Evolutionary conservation across 192 early-diverging fungal species (phyloP), one percentile per base, ranked within the genome.

Genomic region (Glomus cerebriforme): DNA sequence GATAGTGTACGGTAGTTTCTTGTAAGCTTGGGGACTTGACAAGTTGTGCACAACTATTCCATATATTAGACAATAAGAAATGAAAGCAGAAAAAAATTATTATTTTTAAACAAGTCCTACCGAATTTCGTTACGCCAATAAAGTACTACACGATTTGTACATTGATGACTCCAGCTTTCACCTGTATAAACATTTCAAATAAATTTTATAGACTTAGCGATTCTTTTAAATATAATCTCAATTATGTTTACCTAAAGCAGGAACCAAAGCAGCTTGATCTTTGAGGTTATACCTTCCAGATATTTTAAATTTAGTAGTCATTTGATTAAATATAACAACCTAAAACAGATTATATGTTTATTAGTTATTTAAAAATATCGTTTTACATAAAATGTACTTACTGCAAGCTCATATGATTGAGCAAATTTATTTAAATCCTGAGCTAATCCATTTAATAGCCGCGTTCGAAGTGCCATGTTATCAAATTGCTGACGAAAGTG

Each of bases 251-350:
- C 74, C 65, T 32, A 78, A 59, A 10, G 77, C 77, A 6, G 77
- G 77, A 39, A 68, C 49, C 37, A 78, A 64, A 13, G 49, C 43
- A 19, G 77, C 35, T n/a, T 67, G 19, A 64, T 68, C 47, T 34
- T n/a, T 75, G 3, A 39, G 13, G 15, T n/a, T n/a, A 12, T 29
- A 32, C 15, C 9, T 34, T 24, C 45, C 34, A 10, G 49, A 34
- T 15, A 26, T 22, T 26, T 19, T 45, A 37, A 78, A 68, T 68
- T 68, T 78, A 22, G 77, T 78, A 26, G 77, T 78, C 65, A 78
- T 68, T 37, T 78, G 77, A 59, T 78, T 78, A n/a, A 78, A n/a
- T 17, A 78, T 3, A 49, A 78, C 77, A 35, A 78, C 29, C 77
- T 78, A 31, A 39, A 77, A 5, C 22, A 24, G 10, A 37, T 7